A percentile compares a stretch with the other conserved stretches of the same genome.
These are phyloP conservation scores for Diaporthe destruens DNA, from an alignment of 2,329 filamentous ascomycete species.

Conservation along the genomic window DNA sequence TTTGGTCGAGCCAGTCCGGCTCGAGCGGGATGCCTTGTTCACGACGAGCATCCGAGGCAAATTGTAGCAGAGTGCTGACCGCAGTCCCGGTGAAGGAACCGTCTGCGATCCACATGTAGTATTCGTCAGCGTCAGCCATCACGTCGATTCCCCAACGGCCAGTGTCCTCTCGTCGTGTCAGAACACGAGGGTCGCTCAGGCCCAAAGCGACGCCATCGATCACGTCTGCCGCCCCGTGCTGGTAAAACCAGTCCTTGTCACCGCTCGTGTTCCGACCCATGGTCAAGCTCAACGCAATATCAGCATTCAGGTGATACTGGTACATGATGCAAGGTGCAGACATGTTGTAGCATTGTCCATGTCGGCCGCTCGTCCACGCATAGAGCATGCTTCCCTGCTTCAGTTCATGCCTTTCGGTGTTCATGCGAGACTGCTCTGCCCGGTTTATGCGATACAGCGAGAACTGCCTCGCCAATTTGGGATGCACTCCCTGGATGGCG, in stretches of 20 bases:
- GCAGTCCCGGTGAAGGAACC: conserved; percentile 38
- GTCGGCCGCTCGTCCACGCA: conserved; percentile 76
- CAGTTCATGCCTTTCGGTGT: conserved; percentile 69
- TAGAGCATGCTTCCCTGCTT: conserved; percentile 66
- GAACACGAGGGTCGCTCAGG: conserved; percentile 33
- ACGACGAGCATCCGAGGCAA: conserved; percentile 32
- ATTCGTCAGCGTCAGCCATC: conserved; percentile 44
- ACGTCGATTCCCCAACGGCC: conserved; percentile 43
- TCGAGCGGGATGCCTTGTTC: conserved; percentile 34
- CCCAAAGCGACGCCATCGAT: conserved; percentile 39
- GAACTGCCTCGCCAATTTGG: conserved; percentile 47
- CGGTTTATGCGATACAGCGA: conserved; percentile 47
- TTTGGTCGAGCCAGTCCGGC: conserved; percentile 33
- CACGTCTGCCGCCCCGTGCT: conserved; percentile 37
- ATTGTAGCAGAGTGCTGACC: conserved; percentile 36
- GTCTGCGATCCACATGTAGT: conserved; percentile 41
- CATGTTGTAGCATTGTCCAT: conserved; percentile 75
- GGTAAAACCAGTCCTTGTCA: conserved; percentile 42
- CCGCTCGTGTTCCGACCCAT: conserved; percentile 47
- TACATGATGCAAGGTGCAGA: conserved; percentile 76
- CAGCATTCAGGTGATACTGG: conserved; percentile 78
- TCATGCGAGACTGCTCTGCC: conserved; percentile 66
- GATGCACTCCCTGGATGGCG: conserved; percentile 46
- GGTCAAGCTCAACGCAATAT: conserved; percentile 66
- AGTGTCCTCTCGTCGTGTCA: conserved; percentile 40